Evolutionary conservation across 225 moss, liverwort and hornwort genomes (phyloP).

Genomic region (Polytrichum commune): DNA sequence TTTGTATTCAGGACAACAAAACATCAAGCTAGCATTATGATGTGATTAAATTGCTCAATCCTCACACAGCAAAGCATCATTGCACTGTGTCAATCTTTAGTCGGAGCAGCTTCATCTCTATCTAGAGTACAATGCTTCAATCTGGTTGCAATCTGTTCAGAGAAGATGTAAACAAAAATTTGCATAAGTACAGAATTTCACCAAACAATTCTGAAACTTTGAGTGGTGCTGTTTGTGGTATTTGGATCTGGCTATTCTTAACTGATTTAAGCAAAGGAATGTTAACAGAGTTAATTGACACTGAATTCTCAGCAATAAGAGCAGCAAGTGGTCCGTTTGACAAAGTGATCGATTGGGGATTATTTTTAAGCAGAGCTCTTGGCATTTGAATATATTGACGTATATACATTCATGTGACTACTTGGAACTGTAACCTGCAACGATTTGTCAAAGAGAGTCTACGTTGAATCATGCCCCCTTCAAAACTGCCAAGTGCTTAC

Average conservation of each 20-base stretch:
- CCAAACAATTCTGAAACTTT: not conserved
- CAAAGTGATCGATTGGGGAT: too few relatives aligned
- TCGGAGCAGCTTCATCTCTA: not conserved
- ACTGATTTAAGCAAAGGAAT: not conserved
- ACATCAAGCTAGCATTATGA: not conserved
- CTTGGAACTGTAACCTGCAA: not conserved
- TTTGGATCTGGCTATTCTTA: not conserved
- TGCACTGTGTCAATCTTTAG: constrained; percentile 1
- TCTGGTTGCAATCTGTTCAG: not conserved
- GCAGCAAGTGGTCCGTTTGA: too few relatives aligned
- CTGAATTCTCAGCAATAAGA: not conserved
- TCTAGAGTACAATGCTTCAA: not conserved
- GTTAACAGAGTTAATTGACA: not conserved
- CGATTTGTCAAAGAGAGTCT: not conserved
- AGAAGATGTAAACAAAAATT: not conserved
- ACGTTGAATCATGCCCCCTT: not conserved
- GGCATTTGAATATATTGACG: not conserved
- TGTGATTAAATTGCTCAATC: not conserved
- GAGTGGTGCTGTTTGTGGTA: not conserved
- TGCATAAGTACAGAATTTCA: constrained; percentile 1
- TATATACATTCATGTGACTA: constrained; percentile 3
- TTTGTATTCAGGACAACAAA: not conserved
- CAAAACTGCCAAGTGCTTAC: not conserved
- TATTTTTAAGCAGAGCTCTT: too few relatives aligned
- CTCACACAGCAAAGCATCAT: not conserved